Conservation (phyloP, 2,329 filamentous ascomycete genomes). For the Mycogone perniciosa region DNA sequence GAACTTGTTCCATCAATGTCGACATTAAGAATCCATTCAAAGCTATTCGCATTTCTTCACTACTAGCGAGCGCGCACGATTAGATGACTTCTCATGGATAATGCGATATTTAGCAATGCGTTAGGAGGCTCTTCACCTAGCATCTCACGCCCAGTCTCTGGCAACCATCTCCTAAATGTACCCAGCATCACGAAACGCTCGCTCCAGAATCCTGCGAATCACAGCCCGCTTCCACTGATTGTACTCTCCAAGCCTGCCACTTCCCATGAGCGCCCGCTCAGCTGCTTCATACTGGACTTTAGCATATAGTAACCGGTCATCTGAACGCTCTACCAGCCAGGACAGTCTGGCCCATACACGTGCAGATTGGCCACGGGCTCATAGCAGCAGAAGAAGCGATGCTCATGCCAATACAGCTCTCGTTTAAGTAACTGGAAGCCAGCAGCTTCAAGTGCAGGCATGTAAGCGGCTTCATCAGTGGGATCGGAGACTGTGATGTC, state of each 20-base stretch:
- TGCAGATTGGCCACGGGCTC: slow-evolving; percentile 40
- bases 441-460: slow-evolving; percentile 33
- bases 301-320: slow-evolving; percentile 35
- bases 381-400: slow-evolving; percentile 38
- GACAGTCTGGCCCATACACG: slow-evolving; percentile 38
- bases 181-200: slow-evolving; percentile 15
- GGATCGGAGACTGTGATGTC: slow-evolving; percentile 40
- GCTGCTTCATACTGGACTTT: slow-evolving; percentile 32
- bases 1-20: too few species aligned
- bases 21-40: too few species aligned
- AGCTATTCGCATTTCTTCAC: too few species aligned
- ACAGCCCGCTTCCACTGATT: slow-evolving; percentile 33
- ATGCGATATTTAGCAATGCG: too few species aligned
- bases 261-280: slow-evolving; percentile 19
- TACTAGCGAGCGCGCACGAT: too few species aligned
- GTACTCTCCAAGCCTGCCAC: slow-evolving; percentile 32
- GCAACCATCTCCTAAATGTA: background rate
- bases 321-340: slow-evolving; percentile 33
- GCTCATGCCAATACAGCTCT: slow-evolving; percentile 41
- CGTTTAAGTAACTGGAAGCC: slow-evolving; percentile 42
- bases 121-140: too few species aligned
- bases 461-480: slow-evolving; percentile 36
- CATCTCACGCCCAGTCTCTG: too few species aligned
- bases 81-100: too few species aligned
- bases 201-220: slow-evolving; percentile 30